phyloP scores from a whole-genome alignment of 495 filamentous ascomycete genomes.

The Tuber borchii region DNA sequence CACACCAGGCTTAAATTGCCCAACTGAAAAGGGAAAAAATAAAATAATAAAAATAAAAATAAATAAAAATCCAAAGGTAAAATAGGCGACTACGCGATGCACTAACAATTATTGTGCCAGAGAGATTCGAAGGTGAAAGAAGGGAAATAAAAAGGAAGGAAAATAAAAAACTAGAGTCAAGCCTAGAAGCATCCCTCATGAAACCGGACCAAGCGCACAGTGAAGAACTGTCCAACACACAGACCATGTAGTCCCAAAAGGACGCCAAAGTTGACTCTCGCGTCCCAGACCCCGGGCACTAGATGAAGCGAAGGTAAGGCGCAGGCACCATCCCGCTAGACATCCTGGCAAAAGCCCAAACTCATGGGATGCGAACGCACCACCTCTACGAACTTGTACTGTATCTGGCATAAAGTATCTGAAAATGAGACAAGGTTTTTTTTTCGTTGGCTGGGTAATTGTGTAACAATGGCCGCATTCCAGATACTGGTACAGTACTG shows the following conservation, averaged over 20 bases:
- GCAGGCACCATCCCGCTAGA: conserved; percentile 39
- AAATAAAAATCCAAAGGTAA: conserved; percentile 10
- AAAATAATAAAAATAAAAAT: conserved; percentile 19
- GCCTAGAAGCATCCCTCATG: conserved; percentile 15
- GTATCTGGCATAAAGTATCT: background rate
- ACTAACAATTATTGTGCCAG: background rate
- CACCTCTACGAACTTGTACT: conserved; percentile 14
- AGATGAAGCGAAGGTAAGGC: conserved; percentile 38
- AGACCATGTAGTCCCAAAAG: conserved; percentile 31
- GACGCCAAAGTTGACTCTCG: conserved; percentile 37
- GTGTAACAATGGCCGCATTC: no score
- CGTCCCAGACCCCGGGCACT: conserved; percentile 38
- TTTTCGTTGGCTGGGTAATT: no score
- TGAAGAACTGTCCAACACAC: conserved; percentile 18
- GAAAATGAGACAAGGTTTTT: no score
- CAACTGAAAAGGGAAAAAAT: conserved; percentile 23
- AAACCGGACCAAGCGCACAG: conserved; percentile 22
- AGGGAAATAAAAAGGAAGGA: background rate
- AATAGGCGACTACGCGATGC: background rate
- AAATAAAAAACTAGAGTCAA: background rate
- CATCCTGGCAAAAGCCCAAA: conserved; percentile 35
- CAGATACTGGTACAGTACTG: no score
- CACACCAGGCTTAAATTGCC: conserved; percentile 20
- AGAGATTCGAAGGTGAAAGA: background rate
- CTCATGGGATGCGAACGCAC: conserved; percentile 32